Base-by-base conservation (phyloP, 202 grass and related monocot genomes). In the Setaria viridis region DNA sequence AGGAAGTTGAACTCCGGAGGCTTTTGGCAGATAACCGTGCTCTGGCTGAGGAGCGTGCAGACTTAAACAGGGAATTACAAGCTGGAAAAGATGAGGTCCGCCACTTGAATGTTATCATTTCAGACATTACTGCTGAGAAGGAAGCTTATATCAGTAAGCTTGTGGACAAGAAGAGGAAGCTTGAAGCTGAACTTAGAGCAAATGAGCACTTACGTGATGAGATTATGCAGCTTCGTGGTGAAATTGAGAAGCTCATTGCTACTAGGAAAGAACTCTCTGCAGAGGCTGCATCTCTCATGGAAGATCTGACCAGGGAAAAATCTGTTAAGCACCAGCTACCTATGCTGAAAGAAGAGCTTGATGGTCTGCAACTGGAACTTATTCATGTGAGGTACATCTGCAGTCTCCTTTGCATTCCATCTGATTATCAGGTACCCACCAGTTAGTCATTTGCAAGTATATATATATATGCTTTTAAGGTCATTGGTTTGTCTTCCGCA, bases 151-250 rank as follows among this genome's bases (percentile, higher is more conserved):
- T 85, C 11, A 69, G 67, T 62, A 90, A 94, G 84, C 83, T 92
- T 70, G 81, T 98, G 49, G 90, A 94, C 86, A 95, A 92, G 79
- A 87, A 78, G 32, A 84, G 86, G 85, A 90, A 93, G 71, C 93
- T 95, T 59, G 95, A 98, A 83, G 74, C 87, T 69, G 95, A 95
- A 65, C 85, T 92, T 70, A 92, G 93, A 90, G 84, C 87, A 74
- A 85, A 76, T 77, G 89, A 90, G 78, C 83, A 86, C 43, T 87
- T 98, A 73, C 87, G 84, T 73, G 84, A 94, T 74, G 95, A 94
- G 82, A 72, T 89, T 35, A 25, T 80, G 46, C 89, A 80, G 33
- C 84, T 98, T 80, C 93, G 56, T 82, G 86, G 69, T 57, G 91
- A 94, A 69, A 58, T 95, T 64, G 89, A 95, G 32, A 98, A 89